A percentile compares a stretch with the other conserved stretches of the same genome.
phyloP scores from a whole-genome alignment of 2,329 filamentous ascomycete genomes.

The Zopfia rhizophila region DNA sequence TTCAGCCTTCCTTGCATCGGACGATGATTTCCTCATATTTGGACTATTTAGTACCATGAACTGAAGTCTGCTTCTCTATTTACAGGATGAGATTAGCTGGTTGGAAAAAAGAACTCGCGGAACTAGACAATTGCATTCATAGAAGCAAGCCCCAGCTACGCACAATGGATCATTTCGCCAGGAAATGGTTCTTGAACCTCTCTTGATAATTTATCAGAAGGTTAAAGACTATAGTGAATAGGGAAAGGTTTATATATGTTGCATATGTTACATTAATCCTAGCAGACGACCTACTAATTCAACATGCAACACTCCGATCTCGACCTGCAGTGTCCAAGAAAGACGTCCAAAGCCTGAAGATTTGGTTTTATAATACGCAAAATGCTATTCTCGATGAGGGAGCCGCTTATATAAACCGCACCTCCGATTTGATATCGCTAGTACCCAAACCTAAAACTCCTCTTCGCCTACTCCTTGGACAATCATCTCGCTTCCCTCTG shows the following conservation, averaged over 20 bases:
- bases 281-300: slow-evolving; percentile 21
- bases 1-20: slow-evolving; percentile 12
- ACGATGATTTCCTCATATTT: slow-evolving; percentile 17
- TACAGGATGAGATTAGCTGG: slow-evolving; percentile 15
- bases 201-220: slow-evolving; percentile 7
- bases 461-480: slow-evolving; percentile 17
- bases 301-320: slow-evolving; percentile 13
- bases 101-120: slow-evolving; percentile 8
- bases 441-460: slow-evolving; percentile 12
- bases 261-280: no score
- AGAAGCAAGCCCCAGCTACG: slow-evolving; percentile 4
- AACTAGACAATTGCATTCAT: slow-evolving; percentile 1
- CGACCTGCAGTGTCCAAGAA: slow-evolving; percentile 9
- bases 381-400: slow-evolving; percentile 19
- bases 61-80: slow-evolving; percentile 8
- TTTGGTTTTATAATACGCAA: slow-evolving; percentile 17
- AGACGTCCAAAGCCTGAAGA: slow-evolving; percentile 12
- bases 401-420: slow-evolving; percentile 13
- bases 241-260: no score
- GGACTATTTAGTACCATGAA: slow-evolving; percentile 11
- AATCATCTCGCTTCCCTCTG: slow-evolving; percentile 13
- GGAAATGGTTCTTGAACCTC: slow-evolving; percentile 5
- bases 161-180: slow-evolving; percentile 19
- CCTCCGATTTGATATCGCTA: slow-evolving; percentile 15
- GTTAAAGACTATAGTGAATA: slow-evolving; percentile 16